Base-by-base conservation (phyloP, 75 land plant species). In the Pinus tabuliformis region DNA sequence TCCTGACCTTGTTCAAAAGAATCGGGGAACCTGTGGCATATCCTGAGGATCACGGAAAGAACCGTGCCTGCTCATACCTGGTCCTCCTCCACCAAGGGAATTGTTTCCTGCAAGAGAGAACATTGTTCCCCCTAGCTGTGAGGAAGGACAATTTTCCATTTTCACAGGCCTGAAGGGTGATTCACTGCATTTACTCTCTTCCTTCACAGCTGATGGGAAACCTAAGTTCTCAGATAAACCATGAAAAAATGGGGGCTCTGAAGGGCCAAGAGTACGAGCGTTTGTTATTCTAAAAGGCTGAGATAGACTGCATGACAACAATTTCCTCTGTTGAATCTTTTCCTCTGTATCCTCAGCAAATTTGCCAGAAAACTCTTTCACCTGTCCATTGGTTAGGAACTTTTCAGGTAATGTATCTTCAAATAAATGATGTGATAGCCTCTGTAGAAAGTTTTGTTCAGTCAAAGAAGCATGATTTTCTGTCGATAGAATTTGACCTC, bases 371-470 rank as follows among this genome's bases (percentile, higher is more conserved):
- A 68, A 42, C 11, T 68, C 72, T 68, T 68, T 68, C n/a, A 21
- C 3, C 11, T 68, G 52, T n/a, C 49, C 72, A 68, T 3, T 68
- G 72, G 72, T 13, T 39, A n/a, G 49, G n/a, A 68, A 37, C 20
- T 68, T 68, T 68, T 37, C 72, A 42, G 72, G 12, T 68, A 39
- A 3, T 17, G 22, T 42, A 6, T 68, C 72, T 39, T 68, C 72
- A 42, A 68, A 68, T 9, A 68, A 68, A 42, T 68, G 72, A 68
- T 68, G 39, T 9, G 72, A 68, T 39, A 68, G 42, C 52, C 49
- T 68, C 13, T 68, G 72, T 68, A 42, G 49, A 68, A 68, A 68
- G 54, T 68, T 39, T 42, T 68, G 21, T 39, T 68, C 72, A 68
- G 54, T 37, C 72, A 68, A 37, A 39, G 52, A 20, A 68, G 72